Conservation (phyloP, 2,329 filamentous ascomycete species). For the Fusarium sp. region DNA sequence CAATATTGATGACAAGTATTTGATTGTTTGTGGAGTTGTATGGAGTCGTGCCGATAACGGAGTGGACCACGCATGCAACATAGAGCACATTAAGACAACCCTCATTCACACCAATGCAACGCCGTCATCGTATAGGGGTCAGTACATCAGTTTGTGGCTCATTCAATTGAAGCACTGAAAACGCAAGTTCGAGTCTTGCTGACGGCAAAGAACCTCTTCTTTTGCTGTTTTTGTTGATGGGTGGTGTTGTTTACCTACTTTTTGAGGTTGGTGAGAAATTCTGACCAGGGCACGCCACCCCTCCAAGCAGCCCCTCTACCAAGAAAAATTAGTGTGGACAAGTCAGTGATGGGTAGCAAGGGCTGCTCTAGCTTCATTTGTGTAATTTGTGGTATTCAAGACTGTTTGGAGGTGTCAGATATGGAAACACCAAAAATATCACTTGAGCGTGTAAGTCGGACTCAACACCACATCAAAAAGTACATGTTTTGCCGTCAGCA, state of each 20-base stretch:
- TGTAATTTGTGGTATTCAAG: no score
- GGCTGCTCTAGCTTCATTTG: no score
- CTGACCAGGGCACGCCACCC: background rate
- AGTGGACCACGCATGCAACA: background rate
- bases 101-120: no score
- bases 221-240: slow-evolving; percentile 5
- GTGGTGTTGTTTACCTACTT: background rate
- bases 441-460: background rate
- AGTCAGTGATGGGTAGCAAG: no score
- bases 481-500: slow-evolving; percentile 29
- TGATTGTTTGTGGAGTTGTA: background rate
- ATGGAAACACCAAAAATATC: no score
- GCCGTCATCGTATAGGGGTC: slow-evolving; percentile 45
- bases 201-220: slow-evolving; percentile 26
- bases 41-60: slow-evolving; percentile 8
- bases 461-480: slow-evolving; percentile 4
- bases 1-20: no score
- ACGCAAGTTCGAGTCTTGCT: slow-evolving; percentile 43
- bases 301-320: slow-evolving; percentile 12
- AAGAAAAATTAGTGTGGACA: no score
- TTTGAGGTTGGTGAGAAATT: background rate
- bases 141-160: slow-evolving; percentile 43
- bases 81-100: background rate
- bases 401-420: no score
- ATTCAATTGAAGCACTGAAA: slow-evolving; percentile 34